Conservation (phyloP, 805 yeast genomes). For the Saccharomycopsis javanensis region DNA sequence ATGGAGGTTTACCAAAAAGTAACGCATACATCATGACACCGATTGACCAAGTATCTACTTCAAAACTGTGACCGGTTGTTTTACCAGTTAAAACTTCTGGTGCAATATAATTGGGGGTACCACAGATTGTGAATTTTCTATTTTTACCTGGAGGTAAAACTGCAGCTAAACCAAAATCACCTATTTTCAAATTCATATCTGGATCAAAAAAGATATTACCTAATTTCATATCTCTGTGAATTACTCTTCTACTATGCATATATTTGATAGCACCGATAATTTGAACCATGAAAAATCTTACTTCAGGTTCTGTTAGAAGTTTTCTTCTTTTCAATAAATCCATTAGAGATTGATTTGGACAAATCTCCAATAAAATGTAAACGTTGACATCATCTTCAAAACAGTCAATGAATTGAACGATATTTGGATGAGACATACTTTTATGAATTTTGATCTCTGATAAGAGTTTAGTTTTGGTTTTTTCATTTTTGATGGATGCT, state of each 20-base stretch:
- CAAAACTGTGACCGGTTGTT: constrained; percentile 80
- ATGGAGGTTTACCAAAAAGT: constrained; percentile 91
- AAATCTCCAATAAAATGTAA: constrained; percentile 85
- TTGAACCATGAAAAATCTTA: constrained; percentile 80
- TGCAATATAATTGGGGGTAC: constrained; percentile 97
- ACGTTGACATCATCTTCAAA: constrained; percentile 95
- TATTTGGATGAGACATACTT: constrained; percentile 76
- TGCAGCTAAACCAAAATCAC: constrained; percentile 98
- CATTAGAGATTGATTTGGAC: constrained; percentile 92
- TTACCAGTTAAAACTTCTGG: constrained; percentile 94
- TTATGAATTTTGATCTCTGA: constrained; percentile 95
- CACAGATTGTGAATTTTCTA: constrained; percentile 89
- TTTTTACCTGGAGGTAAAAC: constrained; percentile 63
- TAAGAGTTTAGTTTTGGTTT: constrained; percentile 71
- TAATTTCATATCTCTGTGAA: constrained; percentile 91
- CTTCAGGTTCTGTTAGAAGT: constrained; percentile 84
- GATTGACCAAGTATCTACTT: constrained; percentile 95
- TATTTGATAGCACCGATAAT: constrained; percentile 90
- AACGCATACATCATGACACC: constrained; percentile 95
- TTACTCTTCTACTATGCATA: constrained; percentile 83
- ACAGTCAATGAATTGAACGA: constrained; percentile 90
- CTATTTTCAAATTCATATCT: constrained; percentile 87
- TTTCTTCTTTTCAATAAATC: constrained; percentile 81
- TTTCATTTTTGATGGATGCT: constrained; percentile 82
- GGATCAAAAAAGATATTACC: constrained; percentile 95